Evolutionary conservation across 192 early-diverging fungal genomes (phyloP).

Genomic region (Linnemannia elongata): DNA sequence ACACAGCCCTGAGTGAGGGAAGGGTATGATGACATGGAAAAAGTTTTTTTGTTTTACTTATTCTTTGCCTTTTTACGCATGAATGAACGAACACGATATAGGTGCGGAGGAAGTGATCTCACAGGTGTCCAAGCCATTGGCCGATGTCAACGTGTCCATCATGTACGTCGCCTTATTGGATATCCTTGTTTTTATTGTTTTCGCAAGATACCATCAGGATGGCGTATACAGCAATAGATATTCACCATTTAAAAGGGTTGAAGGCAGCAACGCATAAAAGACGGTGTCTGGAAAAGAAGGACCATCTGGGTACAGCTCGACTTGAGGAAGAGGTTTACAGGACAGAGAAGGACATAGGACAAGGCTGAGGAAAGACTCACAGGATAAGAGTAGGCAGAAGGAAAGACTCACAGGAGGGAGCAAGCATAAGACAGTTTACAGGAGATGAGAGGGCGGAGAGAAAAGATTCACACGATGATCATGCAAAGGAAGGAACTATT

Average conservation of each 20-base stretch:
- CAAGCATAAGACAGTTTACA: not conserved
- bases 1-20: not conserved
- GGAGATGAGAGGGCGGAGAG: not conserved
- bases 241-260: not conserved
- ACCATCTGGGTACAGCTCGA: no score
- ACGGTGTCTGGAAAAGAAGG: not conserved
- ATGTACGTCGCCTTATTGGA: conserved; percentile 30
- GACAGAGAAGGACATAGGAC: no score
- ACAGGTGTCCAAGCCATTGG: conserved; percentile 44
- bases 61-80: not conserved
- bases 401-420: no score
- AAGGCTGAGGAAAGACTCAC: no score
- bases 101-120: conserved; percentile 48
- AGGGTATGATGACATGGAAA: not conserved
- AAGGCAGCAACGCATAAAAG: not conserved
- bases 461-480: not conserved
- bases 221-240: not conserved
- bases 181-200: not conserved
- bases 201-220: not conserved
- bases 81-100: not conserved
- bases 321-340: no score
- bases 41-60: not conserved
- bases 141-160: conserved; percentile 52
- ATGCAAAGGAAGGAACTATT: not conserved
- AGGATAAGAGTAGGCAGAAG: no score